phyloP scores from a whole-genome alignment of 2,329 filamentous ascomycete species.

The Colletotrichum orbiculare region DNA sequence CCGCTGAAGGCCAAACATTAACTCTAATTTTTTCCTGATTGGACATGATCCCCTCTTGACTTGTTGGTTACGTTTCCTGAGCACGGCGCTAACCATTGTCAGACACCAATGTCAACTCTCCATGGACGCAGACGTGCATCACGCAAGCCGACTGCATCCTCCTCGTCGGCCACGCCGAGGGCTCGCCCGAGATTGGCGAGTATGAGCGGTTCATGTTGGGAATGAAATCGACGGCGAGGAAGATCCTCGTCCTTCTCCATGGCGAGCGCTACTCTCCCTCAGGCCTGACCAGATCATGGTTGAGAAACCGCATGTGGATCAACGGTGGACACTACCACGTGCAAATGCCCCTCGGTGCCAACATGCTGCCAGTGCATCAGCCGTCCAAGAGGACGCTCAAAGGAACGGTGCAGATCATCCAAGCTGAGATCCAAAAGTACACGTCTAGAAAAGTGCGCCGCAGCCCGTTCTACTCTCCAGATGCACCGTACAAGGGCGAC shows the following conservation, averaged over 20 bases:
- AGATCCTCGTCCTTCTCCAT: conserved; percentile 91
- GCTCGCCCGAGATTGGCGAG: conserved; percentile 90
- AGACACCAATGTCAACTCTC: conserved; percentile 97
- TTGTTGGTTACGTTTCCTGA: neutral
- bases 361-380: conserved; percentile 79
- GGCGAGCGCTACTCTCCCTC: conserved; percentile 87
- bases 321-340: conserved; percentile 98
- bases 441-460: conserved; percentile 93
- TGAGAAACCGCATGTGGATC: conserved; percentile 95
- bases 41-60: conserved; percentile 29
- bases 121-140: conserved; percentile 98
- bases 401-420: conserved; percentile 90
- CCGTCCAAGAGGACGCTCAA: conserved; percentile 84
- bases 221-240: conserved; percentile 96
- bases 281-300: conserved; percentile 88
- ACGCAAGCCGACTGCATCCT: conserved; percentile 96
- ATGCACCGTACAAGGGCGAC: conserved; percentile 94
- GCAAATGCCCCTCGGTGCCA: conserved; percentile 89
- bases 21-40: conserved; percentile 78
- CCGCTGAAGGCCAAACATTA: conserved; percentile 65
- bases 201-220: conserved; percentile 96
- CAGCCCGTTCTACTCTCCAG: conserved; percentile 87
- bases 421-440: conserved; percentile 98
- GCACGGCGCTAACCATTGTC: conserved; percentile 43
- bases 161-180: conserved; percentile 89